Base-by-base conservation (phyloP, 2,329 filamentous ascomycete species). In the Claviceps humidiphila region DNA sequence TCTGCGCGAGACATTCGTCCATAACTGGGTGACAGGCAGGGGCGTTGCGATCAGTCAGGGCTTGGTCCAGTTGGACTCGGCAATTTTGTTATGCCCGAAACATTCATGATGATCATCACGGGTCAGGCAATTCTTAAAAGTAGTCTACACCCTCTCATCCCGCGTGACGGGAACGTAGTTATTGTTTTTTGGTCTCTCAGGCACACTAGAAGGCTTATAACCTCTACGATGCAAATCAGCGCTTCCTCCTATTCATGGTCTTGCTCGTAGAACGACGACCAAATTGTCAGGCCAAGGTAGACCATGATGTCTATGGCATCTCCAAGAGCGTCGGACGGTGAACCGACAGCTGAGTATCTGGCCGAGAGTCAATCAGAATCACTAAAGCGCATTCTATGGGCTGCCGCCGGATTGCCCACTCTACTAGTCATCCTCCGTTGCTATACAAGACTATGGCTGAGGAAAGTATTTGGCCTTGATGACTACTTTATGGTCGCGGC, bases 401-500 rank as follows among this genome's bases (percentile, higher is more conserved):
- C 26, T 24, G 47, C 50, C 3, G 16, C 50, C 3, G 42, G n/a
- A 14, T 17, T 54, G 4, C 50, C 53, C 8, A 20, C 45, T 4
- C 3, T 47, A 17, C 30, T 52, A 30, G 47, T 52, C 2, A n/a
- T 50, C 26, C 26, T 54, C 16, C 50, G 53, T 20, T 52, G 47
- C 43, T 54, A 54, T 26, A 54, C 53, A 17, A 42, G 53, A 44
- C 14, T 54, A 42, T 52, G 47, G 42, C 53, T 54, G 22, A 45
- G 53, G 26, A 54, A 38, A 11, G 47, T 54, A 5, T 52, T 54
- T 44, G 53, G 47, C 2, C n/a, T 47, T 8, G 50, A 52, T 40
- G 53, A 54, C 38, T 50, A 41, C n/a, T 50, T 52, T 30, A 54
- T 54, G 53, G 43, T 54, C 26, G 50, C 50, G 20, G 53, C 53